Evolutionary conservation across 192 early-diverging fungal species (phyloP).

Genomic region (Coemansia reversa): DNA sequence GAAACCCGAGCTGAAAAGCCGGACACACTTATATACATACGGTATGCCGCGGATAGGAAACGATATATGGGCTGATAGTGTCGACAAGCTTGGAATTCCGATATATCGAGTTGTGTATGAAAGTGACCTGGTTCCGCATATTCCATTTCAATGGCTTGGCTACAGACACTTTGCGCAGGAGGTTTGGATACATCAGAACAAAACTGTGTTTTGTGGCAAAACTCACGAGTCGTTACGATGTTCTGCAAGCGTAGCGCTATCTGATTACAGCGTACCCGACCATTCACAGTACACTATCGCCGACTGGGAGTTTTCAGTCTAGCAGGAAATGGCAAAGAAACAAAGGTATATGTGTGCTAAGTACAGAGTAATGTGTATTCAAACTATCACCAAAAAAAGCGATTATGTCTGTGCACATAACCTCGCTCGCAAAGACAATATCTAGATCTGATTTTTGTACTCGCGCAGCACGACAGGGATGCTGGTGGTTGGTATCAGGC

Average conservation of each 20-base stretch:
- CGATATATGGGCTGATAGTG: conserved; percentile 33
- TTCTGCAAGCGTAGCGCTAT: conserved; percentile 24
- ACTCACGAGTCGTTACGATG: conserved; percentile 26
- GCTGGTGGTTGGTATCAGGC: conserved; percentile 86
- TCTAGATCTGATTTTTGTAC: conserved; percentile 49
- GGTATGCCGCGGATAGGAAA: conserved; percentile 53
- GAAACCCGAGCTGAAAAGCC: conserved; percentile 25
- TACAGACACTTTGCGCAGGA: conserved; percentile 49
- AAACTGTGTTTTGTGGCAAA: conserved; percentile 39
- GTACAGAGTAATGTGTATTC: neutral
- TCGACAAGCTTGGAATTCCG: conserved; percentile 27
- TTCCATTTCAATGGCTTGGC: conserved; percentile 53
- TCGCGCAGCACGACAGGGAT: conserved; percentile 71
- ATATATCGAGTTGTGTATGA: conserved; percentile 46
- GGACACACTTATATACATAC: conserved; percentile 48
- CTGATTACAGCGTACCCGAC: conserved; percentile 41
- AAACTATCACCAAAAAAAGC: neutral
- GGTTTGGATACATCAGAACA: conserved; percentile 50
- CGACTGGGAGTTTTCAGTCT: conserved; percentile 27
- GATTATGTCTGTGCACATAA: too few relatives aligned
- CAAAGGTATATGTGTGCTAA: neutral
- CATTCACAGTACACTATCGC: conserved; percentile 39
- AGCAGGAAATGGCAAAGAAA: neutral
- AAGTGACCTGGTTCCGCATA: conserved; percentile 49
- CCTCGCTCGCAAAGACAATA: neutral